These are phyloP conservation scores for Brassica napus DNA, from an alignment of 345 rosid genomes.

Conservation along the genomic window Da-Ae NC_063436.1:22078501-22079000, in stretches of 20 bases:
- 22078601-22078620: constrained; percentile 20
- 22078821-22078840: constrained; percentile 49
- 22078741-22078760: constrained; percentile 84
- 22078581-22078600: background rate
- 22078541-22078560: background rate
- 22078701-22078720: constrained; percentile 78
- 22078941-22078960: constrained; percentile 45
- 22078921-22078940: constrained; percentile 67
- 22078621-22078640: constrained; percentile 92
- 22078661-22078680: constrained; percentile 99
- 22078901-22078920: constrained; percentile 71
- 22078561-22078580: constrained; percentile 5
- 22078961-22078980: constrained; percentile 47
- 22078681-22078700: constrained; percentile 79
- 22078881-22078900: constrained; percentile 33
- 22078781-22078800: constrained; percentile 55
- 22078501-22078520: constrained; percentile 74
- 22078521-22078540: constrained; percentile 83
- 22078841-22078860: background rate
- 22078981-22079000: constrained; percentile 42
- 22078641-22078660: constrained; percentile 97
- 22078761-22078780: constrained; percentile 66
- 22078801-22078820: constrained; percentile 71
- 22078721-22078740: constrained; percentile 90
- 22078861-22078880: background rate